These are phyloP conservation scores for Mycena polygramma DNA, from an alignment of 768 basidiomycete genomes.

Conservation along the genomic window DNA sequence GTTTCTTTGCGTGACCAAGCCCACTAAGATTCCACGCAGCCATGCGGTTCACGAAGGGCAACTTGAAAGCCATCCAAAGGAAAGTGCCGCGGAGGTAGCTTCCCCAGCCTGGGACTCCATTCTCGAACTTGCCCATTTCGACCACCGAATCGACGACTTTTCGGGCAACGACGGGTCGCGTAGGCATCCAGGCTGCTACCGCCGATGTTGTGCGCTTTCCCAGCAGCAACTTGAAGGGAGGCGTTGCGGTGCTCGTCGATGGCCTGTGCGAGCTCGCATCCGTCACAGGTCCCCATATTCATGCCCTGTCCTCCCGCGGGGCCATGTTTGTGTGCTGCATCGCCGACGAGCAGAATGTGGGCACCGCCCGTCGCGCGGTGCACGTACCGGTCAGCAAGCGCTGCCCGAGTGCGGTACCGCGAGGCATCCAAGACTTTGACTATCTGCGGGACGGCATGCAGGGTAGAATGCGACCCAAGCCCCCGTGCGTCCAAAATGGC, in stretches of 20 bases:
- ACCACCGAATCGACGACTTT: constrained; percentile 52
- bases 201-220: constrained; percentile 19
- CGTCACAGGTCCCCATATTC: constrained; percentile 62
- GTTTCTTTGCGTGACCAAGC: too few species aligned
- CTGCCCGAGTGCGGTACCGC: constrained; percentile 53
- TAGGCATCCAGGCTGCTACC: constrained; percentile 43
- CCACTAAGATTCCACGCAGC: too few species aligned
- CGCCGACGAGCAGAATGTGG: constrained; percentile 48
- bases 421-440: constrained; percentile 51
- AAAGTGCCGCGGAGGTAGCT: constrained; percentile 2
- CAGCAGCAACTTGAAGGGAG: too few species aligned
- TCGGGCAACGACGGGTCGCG: constrained; percentile 44
- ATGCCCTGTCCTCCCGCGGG: constrained; percentile 60
- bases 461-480: constrained; percentile 15
- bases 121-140: constrained; percentile 38
- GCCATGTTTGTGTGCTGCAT: constrained; percentile 51
- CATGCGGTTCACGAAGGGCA: too few species aligned
- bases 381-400: constrained; percentile 49
- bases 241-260: constrained; percentile 45
- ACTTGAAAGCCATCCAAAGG: too few species aligned
- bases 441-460: constrained; percentile 15
- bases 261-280: constrained; percentile 50
- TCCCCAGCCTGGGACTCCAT: constrained; percentile 24
- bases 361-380: constrained; percentile 20
- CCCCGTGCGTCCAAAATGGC: constrained; percentile 28